Conservation (phyloP, 352 stramenopile genomes). For the Globisporangium acanthophoron region DNA sequence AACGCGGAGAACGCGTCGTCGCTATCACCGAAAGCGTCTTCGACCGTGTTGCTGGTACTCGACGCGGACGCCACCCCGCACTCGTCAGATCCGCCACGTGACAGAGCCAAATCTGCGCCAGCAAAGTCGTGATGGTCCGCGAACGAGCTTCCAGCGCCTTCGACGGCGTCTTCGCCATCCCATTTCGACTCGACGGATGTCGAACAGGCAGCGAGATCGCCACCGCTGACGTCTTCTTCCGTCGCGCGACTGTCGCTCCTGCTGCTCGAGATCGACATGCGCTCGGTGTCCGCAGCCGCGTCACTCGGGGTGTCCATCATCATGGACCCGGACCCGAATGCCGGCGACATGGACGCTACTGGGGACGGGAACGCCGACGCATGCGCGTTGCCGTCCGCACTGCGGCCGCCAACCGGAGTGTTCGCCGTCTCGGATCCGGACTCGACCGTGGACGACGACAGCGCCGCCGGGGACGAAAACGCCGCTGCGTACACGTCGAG, state of each 20-base stretch:
- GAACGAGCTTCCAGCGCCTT: background rate
- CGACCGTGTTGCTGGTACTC: background rate
- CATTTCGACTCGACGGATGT: background rate
- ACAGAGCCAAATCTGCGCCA: background rate
- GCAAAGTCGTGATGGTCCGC: background rate
- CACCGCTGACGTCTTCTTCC: background rate
- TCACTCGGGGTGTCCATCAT: background rate
- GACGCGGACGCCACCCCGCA: background rate
- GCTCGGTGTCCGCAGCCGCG: background rate
- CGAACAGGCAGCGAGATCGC: background rate
- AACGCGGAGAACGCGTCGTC: constrained; percentile 1
- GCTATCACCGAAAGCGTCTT: background rate
- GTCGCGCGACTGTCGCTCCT: background rate
- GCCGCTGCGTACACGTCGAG: background rate
- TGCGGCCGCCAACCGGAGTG: background rate
- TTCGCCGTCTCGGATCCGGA: constrained; percentile 1
- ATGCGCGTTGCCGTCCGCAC: background rate
- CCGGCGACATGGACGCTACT: background rate
- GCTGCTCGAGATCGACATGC: constrained; percentile 3
- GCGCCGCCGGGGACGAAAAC: background rate
- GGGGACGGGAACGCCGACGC: background rate
- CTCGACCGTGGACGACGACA: background rate
- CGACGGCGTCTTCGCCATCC: background rate
- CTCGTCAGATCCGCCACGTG: background rate
- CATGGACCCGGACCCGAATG: background rate